These are phyloP conservation scores for Naematelia aurantialba DNA, from an alignment of 768 basidiomycete species.

Conservation along the genomic window DNA sequence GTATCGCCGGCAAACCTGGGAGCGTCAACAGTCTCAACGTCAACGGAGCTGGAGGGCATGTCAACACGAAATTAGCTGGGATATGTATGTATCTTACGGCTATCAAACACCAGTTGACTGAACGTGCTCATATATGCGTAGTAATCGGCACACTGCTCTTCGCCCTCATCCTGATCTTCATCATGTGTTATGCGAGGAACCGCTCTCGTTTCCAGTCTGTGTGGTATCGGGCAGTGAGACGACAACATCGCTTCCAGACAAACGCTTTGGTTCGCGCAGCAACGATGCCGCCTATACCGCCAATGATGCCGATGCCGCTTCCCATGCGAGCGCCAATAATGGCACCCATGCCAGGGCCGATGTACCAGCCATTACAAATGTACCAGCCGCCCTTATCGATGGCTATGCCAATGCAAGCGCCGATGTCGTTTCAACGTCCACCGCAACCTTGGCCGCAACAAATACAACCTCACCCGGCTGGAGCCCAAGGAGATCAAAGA, in stretches of 20 bases:
- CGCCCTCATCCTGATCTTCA: conserved; percentile 69
- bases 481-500: too few species aligned
- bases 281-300: conserved; percentile 31
- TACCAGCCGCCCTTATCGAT: neutral
- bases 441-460: neutral
- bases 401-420: too few species aligned
- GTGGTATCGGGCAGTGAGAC: conserved; percentile 39
- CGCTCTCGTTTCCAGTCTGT: conserved; percentile 40
- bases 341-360: neutral
- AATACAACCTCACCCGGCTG: too few species aligned
- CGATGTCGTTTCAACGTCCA: too few species aligned
- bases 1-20: conserved; percentile 45
- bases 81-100: conserved; percentile 24
- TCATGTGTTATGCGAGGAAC: conserved; percentile 61
- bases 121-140: neutral
- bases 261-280: conserved; percentile 29
- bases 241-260: conserved; percentile 39
- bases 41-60: conserved; percentile 11
- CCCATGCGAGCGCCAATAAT: neutral
- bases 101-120: neutral
- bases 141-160: conserved; percentile 70
- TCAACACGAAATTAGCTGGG: conserved; percentile 32
- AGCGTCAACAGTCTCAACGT: conserved; percentile 34
- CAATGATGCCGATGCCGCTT: conserved; percentile 16
- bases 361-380: neutral